Conservation (phyloP, 495 filamentous ascomycete species). For the Aspergillus biplanus region DNA sequence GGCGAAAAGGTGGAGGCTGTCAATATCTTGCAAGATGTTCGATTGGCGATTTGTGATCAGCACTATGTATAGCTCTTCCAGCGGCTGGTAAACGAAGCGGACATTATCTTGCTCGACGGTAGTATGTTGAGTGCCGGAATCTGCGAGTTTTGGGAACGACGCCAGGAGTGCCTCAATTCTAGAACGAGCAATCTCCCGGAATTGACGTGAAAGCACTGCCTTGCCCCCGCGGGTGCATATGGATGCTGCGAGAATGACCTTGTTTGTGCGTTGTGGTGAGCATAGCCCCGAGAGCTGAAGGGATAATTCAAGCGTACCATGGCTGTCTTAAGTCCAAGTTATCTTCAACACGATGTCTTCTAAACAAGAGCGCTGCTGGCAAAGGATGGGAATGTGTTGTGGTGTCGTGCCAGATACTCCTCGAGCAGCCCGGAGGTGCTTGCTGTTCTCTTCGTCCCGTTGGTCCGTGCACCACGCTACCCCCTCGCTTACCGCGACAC, state of each 20-base stretch:
- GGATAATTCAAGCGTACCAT: slow-evolving; percentile 25
- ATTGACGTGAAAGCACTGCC: slow-evolving; percentile 93
- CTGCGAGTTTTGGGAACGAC: slow-evolving; percentile 94
- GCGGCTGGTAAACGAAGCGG: slow-evolving; percentile 97
- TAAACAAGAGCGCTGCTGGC: neutral
- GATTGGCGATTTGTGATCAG: slow-evolving; percentile 99
- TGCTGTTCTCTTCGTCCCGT: slow-evolving; percentile 51
- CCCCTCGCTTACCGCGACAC: slow-evolving; percentile 48
- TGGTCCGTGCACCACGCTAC: slow-evolving; percentile 46
- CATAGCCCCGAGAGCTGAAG: slow-evolving; percentile 17
- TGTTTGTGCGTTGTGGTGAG: slow-evolving; percentile 34
- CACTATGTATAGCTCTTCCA: slow-evolving; percentile 99
- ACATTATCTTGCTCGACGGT: slow-evolving; percentile 99
- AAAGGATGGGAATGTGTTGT: slow-evolving; percentile 10
- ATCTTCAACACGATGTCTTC: neutral
- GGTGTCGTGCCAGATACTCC: slow-evolving; percentile 32
- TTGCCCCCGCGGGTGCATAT: slow-evolving; percentile 99
- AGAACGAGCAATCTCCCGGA: slow-evolving; percentile 93
- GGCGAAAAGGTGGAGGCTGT: slow-evolving; percentile 94
- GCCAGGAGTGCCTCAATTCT: slow-evolving; percentile 95
- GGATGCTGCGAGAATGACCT: slow-evolving; percentile 98
- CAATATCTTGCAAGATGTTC: slow-evolving; percentile 98
- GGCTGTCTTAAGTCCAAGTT: neutral
- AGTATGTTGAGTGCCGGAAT: slow-evolving; percentile 93
- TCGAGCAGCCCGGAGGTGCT: slow-evolving; percentile 36